Conservation (phyloP, 1,284 basidiomycete genomes). For the Cutaneotrichosporon arboriforme region DNA sequence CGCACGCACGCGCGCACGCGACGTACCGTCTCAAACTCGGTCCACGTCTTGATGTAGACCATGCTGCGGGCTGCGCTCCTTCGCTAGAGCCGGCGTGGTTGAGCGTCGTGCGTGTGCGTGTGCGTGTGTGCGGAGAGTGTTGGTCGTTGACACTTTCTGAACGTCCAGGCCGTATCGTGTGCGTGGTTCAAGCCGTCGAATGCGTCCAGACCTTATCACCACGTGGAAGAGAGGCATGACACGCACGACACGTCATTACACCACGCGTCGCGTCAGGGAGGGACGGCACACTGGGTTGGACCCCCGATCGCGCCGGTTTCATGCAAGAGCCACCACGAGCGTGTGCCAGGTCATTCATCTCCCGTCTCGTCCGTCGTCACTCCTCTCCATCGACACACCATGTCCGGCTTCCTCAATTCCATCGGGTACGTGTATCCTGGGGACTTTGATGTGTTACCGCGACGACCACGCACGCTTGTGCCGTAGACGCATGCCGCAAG, state of each 20-base stretch:
- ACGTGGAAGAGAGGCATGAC: background rate
- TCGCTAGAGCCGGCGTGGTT: background rate
- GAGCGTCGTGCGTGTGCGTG: no score
- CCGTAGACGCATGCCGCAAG: no score
- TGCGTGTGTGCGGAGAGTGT: no score
- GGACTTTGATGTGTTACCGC: background rate
- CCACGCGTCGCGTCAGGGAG: no score
- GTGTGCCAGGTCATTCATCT: background rate
- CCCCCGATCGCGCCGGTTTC: background rate
- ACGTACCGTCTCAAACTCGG: slow-evolving; percentile 48
- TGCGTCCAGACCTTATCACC: no score
- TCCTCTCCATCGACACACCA: slow-evolving; percentile 9
- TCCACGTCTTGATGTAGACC: slow-evolving; percentile 48
- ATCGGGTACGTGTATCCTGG: slow-evolving; percentile 33
- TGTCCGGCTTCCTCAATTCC: slow-evolving; percentile 46
- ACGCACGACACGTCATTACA: slow-evolving; percentile 1
- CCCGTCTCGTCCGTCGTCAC: background rate
- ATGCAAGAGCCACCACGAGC: no score
- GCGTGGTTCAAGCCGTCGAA: no score
- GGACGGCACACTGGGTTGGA: no score
- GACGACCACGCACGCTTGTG: no score
- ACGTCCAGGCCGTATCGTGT: no score
- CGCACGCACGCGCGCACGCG: no score
- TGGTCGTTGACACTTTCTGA: no score
- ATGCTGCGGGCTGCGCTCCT: slow-evolving; percentile 20